These are phyloP conservation scores for Geotrichum restrictum DNA, from an alignment of 1,139 yeast genomes.

Conservation along the genomic window DNA sequence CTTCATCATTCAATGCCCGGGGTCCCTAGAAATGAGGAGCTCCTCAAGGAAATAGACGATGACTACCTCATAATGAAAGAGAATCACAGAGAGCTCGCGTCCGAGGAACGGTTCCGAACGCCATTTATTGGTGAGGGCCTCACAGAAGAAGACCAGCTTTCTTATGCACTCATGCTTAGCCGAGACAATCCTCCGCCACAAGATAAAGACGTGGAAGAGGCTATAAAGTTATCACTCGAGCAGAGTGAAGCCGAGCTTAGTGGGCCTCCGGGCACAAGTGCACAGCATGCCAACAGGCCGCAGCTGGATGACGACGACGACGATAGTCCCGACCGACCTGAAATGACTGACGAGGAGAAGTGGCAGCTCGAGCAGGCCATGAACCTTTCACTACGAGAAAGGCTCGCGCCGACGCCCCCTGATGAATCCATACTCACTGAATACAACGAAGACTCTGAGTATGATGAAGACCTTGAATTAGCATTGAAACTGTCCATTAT, in stretches of 20 bases:
- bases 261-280: neutral
- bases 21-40: slow-evolving; percentile 34
- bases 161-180: slow-evolving; percentile 43
- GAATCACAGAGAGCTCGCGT: slow-evolving; percentile 24
- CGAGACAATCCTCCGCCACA: slow-evolving; percentile 29
- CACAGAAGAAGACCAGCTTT: slow-evolving; percentile 45
- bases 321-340: no score
- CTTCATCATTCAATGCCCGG: slow-evolving; percentile 2
- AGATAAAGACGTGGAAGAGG: slow-evolving; percentile 23
- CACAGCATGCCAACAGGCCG: neutral
- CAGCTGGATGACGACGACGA: no score
- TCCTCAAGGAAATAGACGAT: slow-evolving; percentile 35
- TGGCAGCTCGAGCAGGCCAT: slow-evolving; percentile 1
- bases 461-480: neutral
- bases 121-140: slow-evolving; percentile 38
- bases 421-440: neutral
- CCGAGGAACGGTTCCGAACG: slow-evolving; percentile 27
- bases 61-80: slow-evolving; percentile 32
- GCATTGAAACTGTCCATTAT: neutral
- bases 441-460: neutral
- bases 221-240: slow-evolving; percentile 27
- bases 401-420: neutral
- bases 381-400: neutral
- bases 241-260: slow-evolving; percentile 4
- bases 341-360: neutral